These are phyloP conservation scores for Yamadazyma laniorum DNA, from an alignment of 805 yeast genomes.

Conservation along the genomic window DNA sequence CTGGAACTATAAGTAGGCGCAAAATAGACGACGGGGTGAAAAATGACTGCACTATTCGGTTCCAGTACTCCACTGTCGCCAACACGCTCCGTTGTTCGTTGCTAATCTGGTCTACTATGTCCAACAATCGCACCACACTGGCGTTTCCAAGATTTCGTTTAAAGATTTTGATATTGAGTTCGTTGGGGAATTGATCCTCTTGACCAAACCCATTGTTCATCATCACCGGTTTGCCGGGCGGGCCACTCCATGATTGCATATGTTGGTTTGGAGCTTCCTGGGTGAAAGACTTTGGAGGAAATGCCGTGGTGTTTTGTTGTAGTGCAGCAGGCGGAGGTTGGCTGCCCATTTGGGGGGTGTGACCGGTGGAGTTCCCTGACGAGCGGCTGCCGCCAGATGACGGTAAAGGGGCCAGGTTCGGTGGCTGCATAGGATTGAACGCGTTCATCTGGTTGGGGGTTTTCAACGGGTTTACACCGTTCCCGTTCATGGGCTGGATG, in stretches of 20 bases:
- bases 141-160: constrained; percentile 44
- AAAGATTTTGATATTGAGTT: constrained; percentile 32
- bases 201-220: constrained; percentile 2
- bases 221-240: not conserved
- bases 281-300: constrained; percentile 1
- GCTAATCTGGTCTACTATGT: constrained; percentile 37
- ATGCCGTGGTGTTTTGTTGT: constrained; percentile 8
- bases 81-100: constrained; percentile 31
- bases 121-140: constrained; percentile 38
- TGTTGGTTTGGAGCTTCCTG: not conserved
- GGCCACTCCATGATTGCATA: constrained; percentile 1
- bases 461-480: constrained; percentile 3
- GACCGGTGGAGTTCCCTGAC: constrained; percentile 24
- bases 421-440: constrained; percentile 14
- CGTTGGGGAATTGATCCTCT: constrained; percentile 24
- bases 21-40: constrained; percentile 31
- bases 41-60: constrained; percentile 29
- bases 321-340: constrained; percentile 19
- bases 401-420: constrained; percentile 25
- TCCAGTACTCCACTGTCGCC: constrained; percentile 36
- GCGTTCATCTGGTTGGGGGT: constrained; percentile 10
- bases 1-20: constrained; percentile 25
- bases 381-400: constrained; percentile 10
- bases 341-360: constrained; percentile 30
- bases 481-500: constrained; percentile 19